Evolutionary conservation across 2,329 filamentous ascomycete species (phyloP).

Genomic region (Colletotrichum sp.): DNA sequence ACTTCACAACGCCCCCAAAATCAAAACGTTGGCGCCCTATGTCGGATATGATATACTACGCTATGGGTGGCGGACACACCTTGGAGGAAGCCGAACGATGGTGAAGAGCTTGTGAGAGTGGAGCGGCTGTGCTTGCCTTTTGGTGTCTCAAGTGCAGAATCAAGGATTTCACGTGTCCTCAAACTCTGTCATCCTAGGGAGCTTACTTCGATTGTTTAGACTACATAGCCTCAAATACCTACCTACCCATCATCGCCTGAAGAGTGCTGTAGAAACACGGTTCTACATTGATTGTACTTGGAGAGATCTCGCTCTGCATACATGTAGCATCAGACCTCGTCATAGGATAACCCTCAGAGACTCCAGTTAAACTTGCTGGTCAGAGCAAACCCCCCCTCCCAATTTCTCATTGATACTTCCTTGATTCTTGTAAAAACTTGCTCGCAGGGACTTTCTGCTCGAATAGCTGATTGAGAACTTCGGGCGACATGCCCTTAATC

Average conservation of each 20-base stretch:
- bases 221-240: too few relatives aligned
- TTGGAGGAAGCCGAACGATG: background rate
- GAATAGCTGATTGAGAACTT: background rate
- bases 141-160: background rate
- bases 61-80: background rate
- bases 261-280: background rate
- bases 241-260: background rate
- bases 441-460: background rate
- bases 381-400: too few relatives aligned
- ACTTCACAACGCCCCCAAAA: background rate
- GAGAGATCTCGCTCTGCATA: background rate
- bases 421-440: background rate
- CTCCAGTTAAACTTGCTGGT: background rate
- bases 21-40: background rate
- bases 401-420: background rate
- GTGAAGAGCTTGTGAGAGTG: background rate
- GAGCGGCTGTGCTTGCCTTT: background rate
- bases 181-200: background rate
- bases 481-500: slow-evolving; percentile 24
- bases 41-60: background rate
- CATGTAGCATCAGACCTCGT: background rate
- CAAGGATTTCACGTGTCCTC: background rate
- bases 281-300: background rate
- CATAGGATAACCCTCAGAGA: background rate
- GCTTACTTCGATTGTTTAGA: background rate